phyloP scores from a whole-genome alignment of 495 filamentous ascomycete genomes.

The Neurospora sp. region DNA sequence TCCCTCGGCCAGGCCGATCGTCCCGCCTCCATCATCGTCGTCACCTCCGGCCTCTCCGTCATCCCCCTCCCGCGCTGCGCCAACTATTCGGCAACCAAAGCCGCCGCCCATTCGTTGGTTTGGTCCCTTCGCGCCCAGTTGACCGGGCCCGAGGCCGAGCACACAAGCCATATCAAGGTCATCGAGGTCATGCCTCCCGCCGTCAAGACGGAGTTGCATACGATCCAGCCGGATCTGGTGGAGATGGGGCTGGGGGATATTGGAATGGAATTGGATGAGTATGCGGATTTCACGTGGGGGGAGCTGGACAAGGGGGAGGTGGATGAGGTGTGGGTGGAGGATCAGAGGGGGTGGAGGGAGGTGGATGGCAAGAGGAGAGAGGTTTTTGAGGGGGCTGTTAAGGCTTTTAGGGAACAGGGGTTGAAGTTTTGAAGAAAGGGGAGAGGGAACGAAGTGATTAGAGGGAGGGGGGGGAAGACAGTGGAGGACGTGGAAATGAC shows the following conservation, averaged over 20 bases:
- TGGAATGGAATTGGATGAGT: conserved; percentile 54
- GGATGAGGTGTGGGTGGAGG: conserved; percentile 26
- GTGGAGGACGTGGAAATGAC: too few species aligned
- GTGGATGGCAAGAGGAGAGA: conserved; percentile 5
- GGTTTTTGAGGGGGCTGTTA: background rate
- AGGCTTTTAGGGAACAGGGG: too few species aligned
- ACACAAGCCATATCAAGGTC: conserved; percentile 35
- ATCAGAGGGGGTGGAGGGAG: background rate
- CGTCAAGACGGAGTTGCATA: conserved; percentile 55
- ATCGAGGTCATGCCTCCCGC: conserved; percentile 59
- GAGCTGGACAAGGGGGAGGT: conserved; percentile 48
- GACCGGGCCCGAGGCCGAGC: conserved; percentile 1
- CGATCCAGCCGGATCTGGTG: conserved; percentile 38
- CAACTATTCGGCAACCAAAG: conserved; percentile 51
- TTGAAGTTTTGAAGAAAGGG: too few species aligned
- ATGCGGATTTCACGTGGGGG: conserved; percentile 45
- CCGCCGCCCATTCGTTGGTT: conserved; percentile 45
- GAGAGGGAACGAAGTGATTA: too few species aligned
- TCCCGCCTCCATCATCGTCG: conserved; percentile 30
- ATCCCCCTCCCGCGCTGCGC: conserved; percentile 40
- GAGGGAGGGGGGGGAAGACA: too few species aligned
- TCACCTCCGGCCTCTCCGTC: conserved; percentile 44
- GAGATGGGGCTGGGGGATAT: conserved; percentile 22
- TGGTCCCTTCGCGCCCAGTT: conserved; percentile 54
- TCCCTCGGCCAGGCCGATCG: background rate